Evolutionary conservation across 805 yeast species (phyloP).

Genomic region (Starmerella vitae): DNA sequence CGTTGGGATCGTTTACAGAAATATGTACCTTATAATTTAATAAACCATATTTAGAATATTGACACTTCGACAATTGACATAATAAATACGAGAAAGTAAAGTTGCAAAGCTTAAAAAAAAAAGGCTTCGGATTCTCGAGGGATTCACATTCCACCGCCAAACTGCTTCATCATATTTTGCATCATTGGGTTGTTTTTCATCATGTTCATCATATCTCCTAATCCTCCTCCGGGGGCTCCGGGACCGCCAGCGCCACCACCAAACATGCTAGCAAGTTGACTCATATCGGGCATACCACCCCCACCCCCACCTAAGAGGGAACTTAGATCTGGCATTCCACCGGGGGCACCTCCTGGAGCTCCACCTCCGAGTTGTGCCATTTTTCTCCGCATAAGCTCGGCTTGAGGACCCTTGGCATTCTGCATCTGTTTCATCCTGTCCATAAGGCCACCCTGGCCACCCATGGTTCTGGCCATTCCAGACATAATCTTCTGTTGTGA

Average conservation of each 20-base stretch:
- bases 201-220: slow-evolving; percentile 51
- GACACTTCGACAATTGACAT: too few species aligned
- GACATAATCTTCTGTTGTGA: slow-evolving; percentile 92
- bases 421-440: slow-evolving; percentile 30
- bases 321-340: slow-evolving; percentile 21
- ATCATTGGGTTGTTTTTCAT: slow-evolving; percentile 37
- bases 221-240: too few species aligned
- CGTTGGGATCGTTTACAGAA: too few species aligned
- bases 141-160: slow-evolving; percentile 14
- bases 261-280: slow-evolving; percentile 39
- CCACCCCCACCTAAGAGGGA: slow-evolving; percentile 38
- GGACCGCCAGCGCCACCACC: slow-evolving; percentile 63
- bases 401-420: slow-evolving; percentile 30
- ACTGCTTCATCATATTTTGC: slow-evolving; percentile 34
- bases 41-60: too few species aligned
- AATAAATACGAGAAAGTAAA: too few species aligned
- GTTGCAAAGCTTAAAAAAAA: too few species aligned
- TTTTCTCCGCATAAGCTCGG: slow-evolving; percentile 37
- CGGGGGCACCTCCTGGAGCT: slow-evolving; percentile 29
- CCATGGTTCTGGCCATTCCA: slow-evolving; percentile 65
- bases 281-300: slow-evolving; percentile 46
- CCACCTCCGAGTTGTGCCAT: slow-evolving; percentile 34
- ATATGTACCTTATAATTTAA: too few species aligned
- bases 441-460: slow-evolving; percentile 43
- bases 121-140: too few species aligned